These are phyloP conservation scores for Byssothecium circinans DNA, from an alignment of 2,329 filamentous ascomycete species.

Conservation along the genomic window DNA sequence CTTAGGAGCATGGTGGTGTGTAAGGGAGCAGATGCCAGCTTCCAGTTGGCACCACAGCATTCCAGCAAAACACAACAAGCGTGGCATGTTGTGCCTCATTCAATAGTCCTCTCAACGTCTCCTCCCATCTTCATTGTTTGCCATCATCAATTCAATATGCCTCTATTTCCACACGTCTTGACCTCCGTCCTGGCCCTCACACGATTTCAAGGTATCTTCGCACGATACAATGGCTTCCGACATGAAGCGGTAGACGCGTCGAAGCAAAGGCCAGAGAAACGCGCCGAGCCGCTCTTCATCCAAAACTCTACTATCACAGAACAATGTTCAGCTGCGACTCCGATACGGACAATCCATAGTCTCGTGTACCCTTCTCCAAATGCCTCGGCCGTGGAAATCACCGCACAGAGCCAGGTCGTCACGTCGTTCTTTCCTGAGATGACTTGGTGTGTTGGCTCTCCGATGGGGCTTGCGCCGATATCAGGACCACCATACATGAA, in stretches of 20 bases:
- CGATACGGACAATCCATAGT: slow-evolving; percentile 31
- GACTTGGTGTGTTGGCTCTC: slow-evolving; percentile 47
- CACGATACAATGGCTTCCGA: slow-evolving; percentile 13
- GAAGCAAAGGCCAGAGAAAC: slow-evolving; percentile 3
- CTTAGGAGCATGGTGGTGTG: neutral
- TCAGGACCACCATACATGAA: slow-evolving; percentile 43
- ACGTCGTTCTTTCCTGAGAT: slow-evolving; percentile 47
- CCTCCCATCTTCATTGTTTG: neutral
- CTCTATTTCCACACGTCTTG: slow-evolving; percentile 8
- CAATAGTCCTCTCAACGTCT: neutral
- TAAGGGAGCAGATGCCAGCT: neutral
- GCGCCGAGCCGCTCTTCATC: slow-evolving; percentile 4
- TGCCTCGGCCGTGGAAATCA: slow-evolving; percentile 46
- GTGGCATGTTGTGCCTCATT: slow-evolving; percentile 1
- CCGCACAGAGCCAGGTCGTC: slow-evolving; percentile 47
- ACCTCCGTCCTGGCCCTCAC: slow-evolving; percentile 9
- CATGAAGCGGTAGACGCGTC: slow-evolving; percentile 21
- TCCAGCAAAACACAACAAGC: slow-evolving; percentile 7
- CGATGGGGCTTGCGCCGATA: slow-evolving; percentile 38
- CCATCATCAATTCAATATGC: slow-evolving; percentile 5
- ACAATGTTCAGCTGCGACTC: slow-evolving; percentile 14
- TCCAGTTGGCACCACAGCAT: slow-evolving; percentile 1
- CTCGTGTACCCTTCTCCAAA: slow-evolving; percentile 48
- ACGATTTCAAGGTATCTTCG: slow-evolving; percentile 9
- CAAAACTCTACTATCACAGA: slow-evolving; percentile 20